Evolutionary conservation across 1,284 basidiomycete species (phyloP), one percentile per base, ranked within the genome.

Genomic region (Fomitopsis betulina): DNA sequence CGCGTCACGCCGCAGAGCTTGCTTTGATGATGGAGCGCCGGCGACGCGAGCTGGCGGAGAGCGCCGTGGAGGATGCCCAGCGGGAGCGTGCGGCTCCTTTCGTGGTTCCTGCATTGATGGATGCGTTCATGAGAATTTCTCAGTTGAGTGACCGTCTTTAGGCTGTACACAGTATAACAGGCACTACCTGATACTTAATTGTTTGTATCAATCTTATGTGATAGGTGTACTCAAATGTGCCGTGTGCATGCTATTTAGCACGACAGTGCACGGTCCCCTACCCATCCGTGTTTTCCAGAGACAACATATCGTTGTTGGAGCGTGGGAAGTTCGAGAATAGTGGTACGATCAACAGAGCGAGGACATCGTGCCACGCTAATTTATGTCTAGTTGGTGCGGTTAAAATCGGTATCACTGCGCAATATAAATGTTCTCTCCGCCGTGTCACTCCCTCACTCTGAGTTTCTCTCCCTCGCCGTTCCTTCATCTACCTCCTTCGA

Each of bases 71-170:
- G 54, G 77, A 78, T 59, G 65, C 79, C 10, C 63, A 72, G 50
- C 67, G 69, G 58, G 79, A 81, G 64, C 72, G 70, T 49, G 65
- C 60, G 42, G 69, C 71, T 55, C 79, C 79, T 13, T 78, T 80
- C 60, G 69, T 81, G 32, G 76, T 81, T 3, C 79, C 79, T 3
- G 73, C 75, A 15, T 66, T 81, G 56, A 58, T 77, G 53, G 75
- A 79, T 23, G 76, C 78, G 47, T 79, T 80, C 60, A 58, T 76
- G 35, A 68, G 71, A 59, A 60, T 70, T 56, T 63, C 64, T 52
- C 65, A 66, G 58, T 59, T 70, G 27, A 62, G 67, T 10, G 64
- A 64, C 54, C 66, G 13, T 12, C 35, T 37, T 9, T 9, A 12
- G 12, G 35, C 12, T 37, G 35, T 37, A 37, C n/a, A n/a, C n/a